These are phyloP conservation scores for Botrytis galanthina DNA, from an alignment of 2,329 filamentous ascomycete genomes.

Conservation along the genomic window DNA sequence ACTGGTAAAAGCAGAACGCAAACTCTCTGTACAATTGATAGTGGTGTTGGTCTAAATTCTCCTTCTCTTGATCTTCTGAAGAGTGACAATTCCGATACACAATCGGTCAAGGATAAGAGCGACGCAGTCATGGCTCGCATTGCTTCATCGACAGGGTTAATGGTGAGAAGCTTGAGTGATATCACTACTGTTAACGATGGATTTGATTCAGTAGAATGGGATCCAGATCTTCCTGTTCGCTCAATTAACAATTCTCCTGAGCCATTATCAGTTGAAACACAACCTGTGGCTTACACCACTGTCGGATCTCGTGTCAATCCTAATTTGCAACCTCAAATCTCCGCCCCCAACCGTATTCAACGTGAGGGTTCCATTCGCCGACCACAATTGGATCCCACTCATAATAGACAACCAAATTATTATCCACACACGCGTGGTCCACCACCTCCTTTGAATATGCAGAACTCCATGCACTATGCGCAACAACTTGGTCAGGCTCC, in stretches of 20 bases:
- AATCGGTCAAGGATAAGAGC: conserved; percentile 19
- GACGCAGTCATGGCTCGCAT: conserved; percentile 22
- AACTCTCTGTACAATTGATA: conserved; percentile 1
- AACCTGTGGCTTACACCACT: conserved; percentile 38
- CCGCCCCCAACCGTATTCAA: conserved; percentile 39
- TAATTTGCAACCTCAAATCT: conserved; percentile 34
- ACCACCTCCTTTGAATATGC: conserved; percentile 32
- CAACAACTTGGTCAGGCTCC: conserved; percentile 32
- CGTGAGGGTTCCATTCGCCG: conserved; percentile 37
- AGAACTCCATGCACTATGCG: conserved; percentile 37
- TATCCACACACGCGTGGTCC: conserved; percentile 27
- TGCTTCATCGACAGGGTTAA: not conserved
- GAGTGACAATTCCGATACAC: conserved; percentile 15
- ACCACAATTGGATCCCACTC: conserved; percentile 32
- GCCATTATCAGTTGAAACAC: conserved; percentile 32
- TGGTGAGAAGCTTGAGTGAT: not conserved
- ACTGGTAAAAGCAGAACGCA: not conserved
- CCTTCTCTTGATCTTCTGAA: conserved; percentile 10
- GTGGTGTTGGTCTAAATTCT: conserved; percentile 8
- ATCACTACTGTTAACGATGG: conserved; percentile 26
- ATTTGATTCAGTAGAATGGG: conserved; percentile 38
- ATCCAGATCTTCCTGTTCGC: conserved; percentile 32
- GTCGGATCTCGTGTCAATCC: conserved; percentile 39
- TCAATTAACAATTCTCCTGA: conserved; percentile 36
- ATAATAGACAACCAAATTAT: conserved; percentile 28